Evolutionary conservation across 495 filamentous ascomycete species (phyloP).

Genomic region (Podospora pseudoanserina): DNA sequence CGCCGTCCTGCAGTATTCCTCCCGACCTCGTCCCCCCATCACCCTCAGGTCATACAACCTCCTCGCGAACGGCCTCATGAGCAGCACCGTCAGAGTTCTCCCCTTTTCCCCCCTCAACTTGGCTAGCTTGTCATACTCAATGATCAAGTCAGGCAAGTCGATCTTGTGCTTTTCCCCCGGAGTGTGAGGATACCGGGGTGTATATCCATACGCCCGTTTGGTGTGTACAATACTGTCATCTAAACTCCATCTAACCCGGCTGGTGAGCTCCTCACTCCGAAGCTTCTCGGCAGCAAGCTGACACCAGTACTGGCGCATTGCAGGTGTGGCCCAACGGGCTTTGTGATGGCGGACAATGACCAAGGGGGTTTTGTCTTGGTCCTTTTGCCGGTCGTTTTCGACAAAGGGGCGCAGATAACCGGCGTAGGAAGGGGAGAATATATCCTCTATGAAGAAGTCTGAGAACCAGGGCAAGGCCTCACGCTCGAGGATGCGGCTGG

Average conservation of each 20-base stretch:
- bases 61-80: conserved; percentile 34
- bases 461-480: conserved; percentile 36
- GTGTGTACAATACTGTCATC: background rate
- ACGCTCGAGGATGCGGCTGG: conserved; percentile 33
- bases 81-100: conserved; percentile 29
- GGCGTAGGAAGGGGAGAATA: conserved; percentile 32
- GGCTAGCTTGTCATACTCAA: background rate
- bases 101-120: background rate
- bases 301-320: background rate
- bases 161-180: background rate
- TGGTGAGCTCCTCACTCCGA: background rate
- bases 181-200: conserved; percentile 14
- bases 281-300: background rate
- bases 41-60: conserved; percentile 28
- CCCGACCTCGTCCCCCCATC: conserved; percentile 27
- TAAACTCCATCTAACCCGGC: background rate
- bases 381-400: background rate
- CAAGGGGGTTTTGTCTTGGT: background rate
- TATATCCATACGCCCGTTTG: background rate
- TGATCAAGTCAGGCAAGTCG: background rate
- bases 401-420: conserved; percentile 18
- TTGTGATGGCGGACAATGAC: conserved; percentile 3
- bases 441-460: conserved; percentile 37
- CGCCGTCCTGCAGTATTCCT: conserved; percentile 39
- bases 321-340: background rate